A percentile compares a stretch with the other conserved stretches of the same genome.
Conservation (phyloP, 352 stramenopile species). For the Detonula confervacea region DNA sequence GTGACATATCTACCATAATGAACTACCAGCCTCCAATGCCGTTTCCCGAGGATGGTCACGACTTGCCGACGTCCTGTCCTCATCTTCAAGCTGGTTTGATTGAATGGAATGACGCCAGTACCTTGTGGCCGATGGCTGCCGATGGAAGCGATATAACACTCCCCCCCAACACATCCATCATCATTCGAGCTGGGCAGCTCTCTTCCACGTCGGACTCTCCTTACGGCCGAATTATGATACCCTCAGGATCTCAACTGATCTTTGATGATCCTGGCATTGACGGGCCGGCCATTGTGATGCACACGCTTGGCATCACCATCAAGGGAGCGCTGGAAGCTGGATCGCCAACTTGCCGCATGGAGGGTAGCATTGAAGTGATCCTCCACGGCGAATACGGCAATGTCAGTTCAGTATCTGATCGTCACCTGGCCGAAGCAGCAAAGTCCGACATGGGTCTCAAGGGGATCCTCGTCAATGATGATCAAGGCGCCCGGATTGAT, state of each 20-base stretch:
- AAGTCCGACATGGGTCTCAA: conserved; percentile 43
- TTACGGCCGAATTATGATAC: conserved; percentile 49
- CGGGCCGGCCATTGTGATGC: conserved; percentile 23
- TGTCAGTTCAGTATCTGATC: conserved; percentile 21
- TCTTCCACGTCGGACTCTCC: too few relatives aligned
- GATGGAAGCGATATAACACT: conserved; percentile 49
- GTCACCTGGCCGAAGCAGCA: neutral
- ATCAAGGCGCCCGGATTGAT: conserved; percentile 49
- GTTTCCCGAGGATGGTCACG: too few relatives aligned
- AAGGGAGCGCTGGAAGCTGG: conserved; percentile 50
- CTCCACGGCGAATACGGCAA: conserved; percentile 54
- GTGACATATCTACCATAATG: too few relatives aligned
- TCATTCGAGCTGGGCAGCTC: conserved; percentile 39
- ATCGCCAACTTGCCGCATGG: conserved; percentile 59
- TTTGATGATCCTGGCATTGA: conserved; percentile 50
- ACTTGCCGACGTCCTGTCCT: too few relatives aligned
- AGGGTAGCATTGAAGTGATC: conserved; percentile 37
- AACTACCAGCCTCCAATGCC: too few relatives aligned
- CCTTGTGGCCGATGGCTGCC: too few relatives aligned
- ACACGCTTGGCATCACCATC: conserved; percentile 55
- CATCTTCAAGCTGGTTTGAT: too few relatives aligned
- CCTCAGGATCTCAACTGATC: conserved; percentile 48
- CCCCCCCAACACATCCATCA: conserved; percentile 31
- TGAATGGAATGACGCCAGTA: too few relatives aligned
- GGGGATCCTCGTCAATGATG: conserved; percentile 62